Evolutionary conservation across 257 asterid genomes (phyloP).

Genomic region (Lantana camara): DNA sequence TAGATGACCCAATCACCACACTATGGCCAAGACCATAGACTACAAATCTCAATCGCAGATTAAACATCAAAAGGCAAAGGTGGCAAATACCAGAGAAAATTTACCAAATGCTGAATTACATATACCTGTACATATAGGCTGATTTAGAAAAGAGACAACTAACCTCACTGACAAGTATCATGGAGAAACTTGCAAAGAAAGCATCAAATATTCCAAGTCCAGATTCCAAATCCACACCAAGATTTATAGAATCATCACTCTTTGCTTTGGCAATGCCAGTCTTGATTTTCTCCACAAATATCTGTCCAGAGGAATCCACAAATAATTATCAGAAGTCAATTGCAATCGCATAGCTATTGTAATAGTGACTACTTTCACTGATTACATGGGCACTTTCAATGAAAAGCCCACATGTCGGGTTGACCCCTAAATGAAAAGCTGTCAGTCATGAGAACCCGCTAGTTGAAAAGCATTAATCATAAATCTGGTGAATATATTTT

Average conservation of each 20-base stretch:
- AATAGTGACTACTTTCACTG: not conserved
- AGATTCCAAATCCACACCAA: conserved; percentile 61
- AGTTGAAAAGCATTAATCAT: not conserved
- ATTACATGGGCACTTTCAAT: not conserved
- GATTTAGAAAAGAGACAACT: conserved; percentile 23
- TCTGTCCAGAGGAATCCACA: conserved; percentile 42
- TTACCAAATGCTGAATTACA: not conserved
- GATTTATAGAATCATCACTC: conserved; percentile 45
- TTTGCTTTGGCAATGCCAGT: conserved; percentile 42
- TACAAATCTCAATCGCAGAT: conserved; percentile 10
- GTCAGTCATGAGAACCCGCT: not conserved
- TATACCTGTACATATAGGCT: conserved; percentile 2
- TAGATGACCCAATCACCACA: conserved; percentile 5
- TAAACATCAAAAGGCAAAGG: conserved; percentile 11
- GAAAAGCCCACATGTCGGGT: not conserved
- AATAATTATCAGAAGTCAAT: conserved; percentile 11
- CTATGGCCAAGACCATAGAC: not conserved
- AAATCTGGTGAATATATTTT: not conserved
- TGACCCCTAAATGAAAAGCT: not conserved
- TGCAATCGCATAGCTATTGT: not conserved
- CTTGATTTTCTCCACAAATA: conserved; percentile 66
- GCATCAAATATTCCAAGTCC: conserved; percentile 89
- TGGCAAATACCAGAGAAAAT: conserved; percentile 3
- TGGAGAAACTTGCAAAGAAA: conserved; percentile 84
- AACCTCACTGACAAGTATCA: conserved; percentile 97